Evolutionary conservation across 768 basidiomycete species (phyloP), one percentile per base, ranked within the genome.

Genomic region (Infundibulicybe gibba): DNA sequence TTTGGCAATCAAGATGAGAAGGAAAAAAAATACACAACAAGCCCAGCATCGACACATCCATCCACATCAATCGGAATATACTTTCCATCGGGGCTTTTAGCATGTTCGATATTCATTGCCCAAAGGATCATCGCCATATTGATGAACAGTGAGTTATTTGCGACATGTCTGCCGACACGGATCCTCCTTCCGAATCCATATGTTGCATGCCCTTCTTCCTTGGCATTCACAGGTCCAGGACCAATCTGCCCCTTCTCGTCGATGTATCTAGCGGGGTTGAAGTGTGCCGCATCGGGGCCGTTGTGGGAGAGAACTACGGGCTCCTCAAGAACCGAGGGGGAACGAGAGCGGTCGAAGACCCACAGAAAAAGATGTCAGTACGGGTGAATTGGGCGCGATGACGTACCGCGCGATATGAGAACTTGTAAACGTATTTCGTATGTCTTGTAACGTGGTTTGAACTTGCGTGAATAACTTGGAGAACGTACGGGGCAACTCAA

Each of bases 151-250:
- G 46, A 40, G 31, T 41, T 31, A n/a, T 25, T 19, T 4, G 46
- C 46, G 14, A 47, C 17, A 16, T 47, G 39, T 31, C 46, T 8
- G 17, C 46, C 46, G 16, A 47, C 46, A 19, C 46, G 40, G 30
- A 39, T 41, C 25, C 34, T 13, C 17, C 19, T 16, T 15, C 12
- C n/a, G 5, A 20, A 40, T 38, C 45, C 32, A 34, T 19, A 46
- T n/a, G 45, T 13, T 6, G 6, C 30, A 15, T 44, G 43, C 13
- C 17, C 32, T 20, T 38, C 34, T 12, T 37, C 35, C 17, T 38
- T 38, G 3, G 35, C 10, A 39, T 17, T 8, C 8, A 25, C 25
- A 5, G 45, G 35, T 14, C 13, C 15, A 16, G 25, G 37, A 3
- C 2, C 37, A 17, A 38, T 20, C 41, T 31, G 15, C 11, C 15